Evolutionary conservation across 2,329 filamentous ascomycete genomes (phyloP), one percentile per base, ranked within the genome.

Genomic region (Penicillium sp.): DNA sequence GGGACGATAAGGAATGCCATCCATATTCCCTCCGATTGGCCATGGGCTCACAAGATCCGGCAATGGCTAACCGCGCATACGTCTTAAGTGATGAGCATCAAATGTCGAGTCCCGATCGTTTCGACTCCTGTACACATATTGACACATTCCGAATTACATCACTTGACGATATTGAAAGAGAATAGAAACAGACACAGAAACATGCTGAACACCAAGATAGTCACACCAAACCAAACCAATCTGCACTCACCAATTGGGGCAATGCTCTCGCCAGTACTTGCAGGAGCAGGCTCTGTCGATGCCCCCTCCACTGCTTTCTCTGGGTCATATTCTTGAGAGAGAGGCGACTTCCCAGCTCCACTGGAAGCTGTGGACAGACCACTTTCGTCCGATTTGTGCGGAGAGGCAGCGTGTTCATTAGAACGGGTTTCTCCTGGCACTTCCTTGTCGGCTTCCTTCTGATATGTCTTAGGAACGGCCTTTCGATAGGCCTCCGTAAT

Each of bases 181-280:
- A 53, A 58, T 35, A 54, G 45, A 26, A 53, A 58, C 8, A 54
- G 47, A 41, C 50, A 54, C 2, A 54, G 34, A 23, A 54, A 54
- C 48, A 58, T 53, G 39, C 45, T 41, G 14, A 51, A 17, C 8
- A 54, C 31, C 16, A 54, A 36, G 16, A 57, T 2, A 10, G 47
- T 45, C 13, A 58, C 43, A 13, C 43, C 7, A 17, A 52, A 51
- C 45, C 35, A 57, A 11, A 58, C 39, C 45, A 45, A 55, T 40
- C 45, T 57, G 33, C 43, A 56, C 56, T 54, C 50, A 59, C 53
- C 41, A n/a, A 36, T 26, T 16, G 14, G 28, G 8, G n/a, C 26
- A 33, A 8, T n/a, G 33, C 16, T 26, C 20, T 10, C 33, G 9
- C 2, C n/a, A n/a, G n/a, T n/a, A n/a, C n/a, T n/a, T n/a, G n/a